Evolutionary conservation across 2,329 filamentous ascomycete species (phyloP), one percentile per base, ranked within the genome.

Genomic region (Hortaea sp.): DNA sequence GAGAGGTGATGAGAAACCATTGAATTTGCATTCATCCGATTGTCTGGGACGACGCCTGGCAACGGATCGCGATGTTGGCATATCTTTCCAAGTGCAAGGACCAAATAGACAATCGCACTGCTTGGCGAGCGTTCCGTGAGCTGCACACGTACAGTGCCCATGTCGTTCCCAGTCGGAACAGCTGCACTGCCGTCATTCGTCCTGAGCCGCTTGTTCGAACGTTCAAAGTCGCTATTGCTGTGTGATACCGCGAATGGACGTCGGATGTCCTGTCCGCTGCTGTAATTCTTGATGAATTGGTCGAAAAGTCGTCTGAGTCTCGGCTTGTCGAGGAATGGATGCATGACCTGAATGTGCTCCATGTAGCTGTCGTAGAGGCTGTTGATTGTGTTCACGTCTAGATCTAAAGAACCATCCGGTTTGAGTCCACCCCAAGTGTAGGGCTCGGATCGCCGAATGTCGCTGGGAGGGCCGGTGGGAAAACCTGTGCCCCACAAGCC

Each of bases 51-150:
- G 2, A 83, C 71, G 2, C 71, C 72, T 12, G 76, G 76, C 7
- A 82, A 57, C 12, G 70, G 68, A 4, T 68, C 61, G 39, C 69
- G 68, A 49, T 74, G 67, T 49, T 73, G 65, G 57, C 86, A 90
- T 9, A 97, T 84, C 59, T 88, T 88, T 12, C 92, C 92, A 5
- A 98, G 69, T 0, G 90, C 90, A 45, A 97, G 73, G 1, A 95
- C 79, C 4, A 90, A 73, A 2, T 95, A 74, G 1, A 95, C 78
- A 35, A 97, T 74, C 0, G 88, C 88, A 54, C 86, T 94, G 44
- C 81, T 77, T 11, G 92, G 80, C 6, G 84, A 87, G 44, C 82
- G 73, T 53, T 75, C 76, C 7, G 44, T 41, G 6, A n/a, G n/a
- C 6, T 28, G 38, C 27, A 35, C 39, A 10, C 29, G 34, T 7